A percentile compares a stretch with the other conserved stretches of the same genome.
Evolutionary conservation across 2,329 filamentous ascomycete genomes (phyloP).

Genomic region (Colletotrichum sp.): DNA sequence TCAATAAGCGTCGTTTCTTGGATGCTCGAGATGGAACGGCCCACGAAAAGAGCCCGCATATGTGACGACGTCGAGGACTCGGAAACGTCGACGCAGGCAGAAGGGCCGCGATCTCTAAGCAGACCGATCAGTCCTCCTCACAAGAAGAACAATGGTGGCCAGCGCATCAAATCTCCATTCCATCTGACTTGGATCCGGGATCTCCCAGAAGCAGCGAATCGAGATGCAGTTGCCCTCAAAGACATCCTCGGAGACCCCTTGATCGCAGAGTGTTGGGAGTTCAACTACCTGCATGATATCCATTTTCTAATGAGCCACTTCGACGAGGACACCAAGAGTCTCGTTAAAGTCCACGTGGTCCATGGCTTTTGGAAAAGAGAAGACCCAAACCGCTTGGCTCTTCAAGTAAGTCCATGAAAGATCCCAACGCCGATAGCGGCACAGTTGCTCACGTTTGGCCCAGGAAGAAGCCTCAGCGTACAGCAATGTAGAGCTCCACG

Average conservation of each 20-base stretch:
- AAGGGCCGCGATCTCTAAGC: conserved; percentile 31
- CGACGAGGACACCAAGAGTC: conserved; percentile 52
- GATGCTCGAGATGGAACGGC: conserved; percentile 30
- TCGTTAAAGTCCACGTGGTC: conserved; percentile 60
- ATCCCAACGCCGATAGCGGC: neutral
- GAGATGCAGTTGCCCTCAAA: conserved; percentile 66
- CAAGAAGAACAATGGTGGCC: conserved; percentile 31
- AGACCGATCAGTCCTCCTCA: conserved; percentile 53
- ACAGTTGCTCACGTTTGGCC: conserved; percentile 8
- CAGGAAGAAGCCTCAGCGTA: conserved; percentile 67
- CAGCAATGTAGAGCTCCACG: conserved; percentile 72
- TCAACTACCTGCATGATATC: conserved; percentile 70
- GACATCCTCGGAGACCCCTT: conserved; percentile 78
- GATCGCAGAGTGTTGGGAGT: conserved; percentile 74
- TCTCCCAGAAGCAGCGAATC: conserved; percentile 63
- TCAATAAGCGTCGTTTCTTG: neutral
- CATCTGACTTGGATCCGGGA: conserved; percentile 74
- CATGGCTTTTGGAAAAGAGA: conserved; percentile 73
- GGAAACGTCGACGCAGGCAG: neutral
- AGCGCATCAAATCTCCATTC: conserved; percentile 65
- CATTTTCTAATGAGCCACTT: conserved; percentile 60
- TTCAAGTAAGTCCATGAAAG: conserved; percentile 54
- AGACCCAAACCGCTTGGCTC: conserved; percentile 58
- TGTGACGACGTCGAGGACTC: neutral
- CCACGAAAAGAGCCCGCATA: conserved; percentile 35